Evolutionary conservation across 805 yeast genomes (phyloP).

Genomic region (Candida orba): DNA sequence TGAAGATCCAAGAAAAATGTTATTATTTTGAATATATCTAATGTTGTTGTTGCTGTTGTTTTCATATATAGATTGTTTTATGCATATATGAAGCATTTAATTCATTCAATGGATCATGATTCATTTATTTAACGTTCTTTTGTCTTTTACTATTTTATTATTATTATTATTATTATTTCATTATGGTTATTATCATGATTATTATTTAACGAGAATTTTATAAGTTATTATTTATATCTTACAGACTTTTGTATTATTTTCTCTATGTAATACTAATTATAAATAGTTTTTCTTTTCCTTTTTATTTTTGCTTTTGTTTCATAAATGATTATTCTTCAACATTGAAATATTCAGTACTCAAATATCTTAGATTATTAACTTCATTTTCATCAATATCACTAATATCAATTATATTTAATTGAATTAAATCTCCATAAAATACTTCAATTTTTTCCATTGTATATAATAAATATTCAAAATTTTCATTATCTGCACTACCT

Average conservation of each 20-base stretch:
- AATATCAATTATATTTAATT: constrained; percentile 44
- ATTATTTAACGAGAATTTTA: too few species aligned
- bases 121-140: neutral
- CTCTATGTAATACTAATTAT: neutral
- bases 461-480: constrained; percentile 73
- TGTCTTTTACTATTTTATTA: neutral
- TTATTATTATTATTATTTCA: constrained; percentile 1
- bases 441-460: constrained; percentile 67
- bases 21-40: constrained; percentile 37
- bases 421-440: constrained; percentile 67
- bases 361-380: constrained; percentile 27
- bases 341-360: constrained; percentile 17
- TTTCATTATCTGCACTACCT: constrained; percentile 39
- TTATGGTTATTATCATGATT: too few species aligned
- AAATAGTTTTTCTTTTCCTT: too few species aligned
- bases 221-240: neutral
- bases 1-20: constrained; percentile 99
- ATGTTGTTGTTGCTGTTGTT: neutral
- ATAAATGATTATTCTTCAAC: neutral
- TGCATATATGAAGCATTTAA: too few species aligned
- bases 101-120: neutral
- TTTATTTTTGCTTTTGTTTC: too few species aligned
- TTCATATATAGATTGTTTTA: neutral
- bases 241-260: neutral
- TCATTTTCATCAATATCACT: constrained; percentile 26